phyloP scores from a whole-genome alignment of 768 basidiomycete species.

The Polyporus arcularius region DNA sequence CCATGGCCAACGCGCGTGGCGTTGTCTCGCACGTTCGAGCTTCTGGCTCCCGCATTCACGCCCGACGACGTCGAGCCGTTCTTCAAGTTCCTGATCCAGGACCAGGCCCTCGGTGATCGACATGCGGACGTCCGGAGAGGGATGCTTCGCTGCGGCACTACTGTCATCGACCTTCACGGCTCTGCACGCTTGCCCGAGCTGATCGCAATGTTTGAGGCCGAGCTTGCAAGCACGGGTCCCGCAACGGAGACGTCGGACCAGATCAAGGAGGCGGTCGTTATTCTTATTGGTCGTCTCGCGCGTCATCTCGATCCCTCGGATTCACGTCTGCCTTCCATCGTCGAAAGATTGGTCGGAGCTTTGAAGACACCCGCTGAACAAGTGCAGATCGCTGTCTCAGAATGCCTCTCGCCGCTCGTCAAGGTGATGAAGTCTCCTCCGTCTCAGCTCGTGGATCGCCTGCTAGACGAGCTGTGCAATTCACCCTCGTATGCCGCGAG shows the following conservation, averaged over 20 bases:
- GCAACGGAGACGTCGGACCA: slow-evolving; percentile 78
- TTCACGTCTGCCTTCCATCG: slow-evolving; percentile 74
- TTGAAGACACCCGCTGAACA: slow-evolving; percentile 94
- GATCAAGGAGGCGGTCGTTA: slow-evolving; percentile 93
- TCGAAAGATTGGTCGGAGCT: slow-evolving; percentile 84
- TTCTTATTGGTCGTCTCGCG: slow-evolving; percentile 91
- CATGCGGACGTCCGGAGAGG: slow-evolving; percentile 77
- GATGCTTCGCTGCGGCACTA: slow-evolving; percentile 85
- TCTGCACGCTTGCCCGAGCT: slow-evolving; percentile 67
- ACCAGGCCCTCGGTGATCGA: slow-evolving; percentile 87
- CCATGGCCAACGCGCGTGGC: slow-evolving; percentile 87
- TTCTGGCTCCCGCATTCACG: slow-evolving; percentile 66
- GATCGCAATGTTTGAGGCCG: slow-evolving; percentile 79
- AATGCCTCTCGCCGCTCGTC: slow-evolving; percentile 89
- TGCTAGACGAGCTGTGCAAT: slow-evolving; percentile 76
- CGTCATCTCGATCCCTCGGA: slow-evolving; percentile 82
- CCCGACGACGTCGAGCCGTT: slow-evolving; percentile 63
- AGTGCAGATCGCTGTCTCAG: slow-evolving; percentile 95
- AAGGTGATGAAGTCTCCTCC: slow-evolving; percentile 63
- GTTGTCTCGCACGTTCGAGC: slow-evolving; percentile 64
- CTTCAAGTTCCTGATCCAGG: slow-evolving; percentile 84
- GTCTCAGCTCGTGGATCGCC: slow-evolving; percentile 65
- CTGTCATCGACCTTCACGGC: slow-evolving; percentile 84
- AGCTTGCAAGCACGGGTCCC: slow-evolving; percentile 51
- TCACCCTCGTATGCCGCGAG: slow-evolving; percentile 87